phyloP scores from a whole-genome alignment of 441 rosid species.

The Populus hybrid region DNA sequence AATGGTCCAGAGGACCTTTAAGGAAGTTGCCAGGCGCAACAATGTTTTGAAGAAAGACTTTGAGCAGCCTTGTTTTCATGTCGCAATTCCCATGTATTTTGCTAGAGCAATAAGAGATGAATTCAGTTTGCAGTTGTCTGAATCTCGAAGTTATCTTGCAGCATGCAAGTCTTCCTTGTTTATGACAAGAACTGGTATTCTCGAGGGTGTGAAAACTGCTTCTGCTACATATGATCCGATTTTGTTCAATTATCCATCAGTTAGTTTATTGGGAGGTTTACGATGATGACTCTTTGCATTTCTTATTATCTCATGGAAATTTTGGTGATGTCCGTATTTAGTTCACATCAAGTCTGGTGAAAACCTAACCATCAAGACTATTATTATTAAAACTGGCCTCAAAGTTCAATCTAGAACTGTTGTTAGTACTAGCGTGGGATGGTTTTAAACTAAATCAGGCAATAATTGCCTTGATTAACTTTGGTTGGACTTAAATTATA shows the following conservation, averaged over 20 bases:
- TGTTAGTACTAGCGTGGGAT: no score
- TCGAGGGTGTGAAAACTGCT: background rate
- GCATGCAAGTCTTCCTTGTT: background rate
- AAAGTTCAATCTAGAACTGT: no score
- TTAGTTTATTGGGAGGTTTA: background rate
- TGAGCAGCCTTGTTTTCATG: background rate
- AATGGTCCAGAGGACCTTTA: constrained; percentile 69
- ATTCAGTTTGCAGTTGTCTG: background rate
- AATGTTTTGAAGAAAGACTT: background rate
- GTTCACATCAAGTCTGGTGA: no score
- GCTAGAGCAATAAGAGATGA: constrained; percentile 11
- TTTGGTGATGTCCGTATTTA: no score
- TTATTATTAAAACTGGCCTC: no score
- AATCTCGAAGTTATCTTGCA: background rate
- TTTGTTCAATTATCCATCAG: no score
- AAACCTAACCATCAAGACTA: no score
- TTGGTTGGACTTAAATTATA: no score
- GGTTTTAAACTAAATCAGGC: no score
- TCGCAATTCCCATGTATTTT: background rate
- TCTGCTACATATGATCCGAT: background rate
- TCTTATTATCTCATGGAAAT: no score
- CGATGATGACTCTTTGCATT: no score
- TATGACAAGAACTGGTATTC: background rate
- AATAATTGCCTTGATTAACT: no score
- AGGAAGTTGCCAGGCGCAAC: constrained; percentile 3